These are phyloP conservation scores for Camellia sinensis DNA, from an alignment of 148 eudicot genomes.

Conservation along the genomic window DNA sequence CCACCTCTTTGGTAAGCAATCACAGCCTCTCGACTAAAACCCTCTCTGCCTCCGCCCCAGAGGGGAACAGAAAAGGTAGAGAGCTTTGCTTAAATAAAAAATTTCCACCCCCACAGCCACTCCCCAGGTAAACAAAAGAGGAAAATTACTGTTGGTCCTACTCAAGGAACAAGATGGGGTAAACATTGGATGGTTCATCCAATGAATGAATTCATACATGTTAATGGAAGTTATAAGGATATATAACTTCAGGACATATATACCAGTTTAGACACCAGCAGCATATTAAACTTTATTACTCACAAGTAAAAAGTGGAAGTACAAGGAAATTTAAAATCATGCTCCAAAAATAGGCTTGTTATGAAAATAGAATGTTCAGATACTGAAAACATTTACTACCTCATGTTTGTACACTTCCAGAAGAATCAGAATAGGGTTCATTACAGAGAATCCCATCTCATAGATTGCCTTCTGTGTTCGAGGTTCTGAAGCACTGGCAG, in stretches of 20 bases:
- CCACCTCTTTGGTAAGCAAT: no score
- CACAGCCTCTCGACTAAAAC: no score
- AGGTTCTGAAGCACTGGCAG: constrained; percentile 91
- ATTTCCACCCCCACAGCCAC: not conserved
- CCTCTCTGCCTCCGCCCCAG: no score
- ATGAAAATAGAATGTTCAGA: not conserved
- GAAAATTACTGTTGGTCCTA: no score
- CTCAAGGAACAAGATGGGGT: not conserved
- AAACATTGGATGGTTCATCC: not conserved
- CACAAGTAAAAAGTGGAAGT: not conserved
- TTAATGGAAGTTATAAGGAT: not conserved
- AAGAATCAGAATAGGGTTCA: constrained; percentile 63
- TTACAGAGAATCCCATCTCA: constrained; percentile 78
- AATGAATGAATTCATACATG: not conserved
- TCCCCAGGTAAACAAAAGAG: not conserved
- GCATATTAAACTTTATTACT: not conserved
- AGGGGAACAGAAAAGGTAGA: no score
- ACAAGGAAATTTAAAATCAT: not conserved
- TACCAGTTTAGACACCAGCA: not conserved
- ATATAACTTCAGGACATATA: not conserved
- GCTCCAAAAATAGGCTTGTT: not conserved
- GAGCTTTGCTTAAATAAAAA: no score
- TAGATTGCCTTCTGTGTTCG: constrained; percentile 85
- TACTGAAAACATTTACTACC: constrained; percentile 39
- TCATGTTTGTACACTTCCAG: constrained; percentile 86